Evolutionary conservation across 83 land plant species (phyloP), one percentile per base, ranked within the genome.

Genomic region (Thuja plicata): DNA sequence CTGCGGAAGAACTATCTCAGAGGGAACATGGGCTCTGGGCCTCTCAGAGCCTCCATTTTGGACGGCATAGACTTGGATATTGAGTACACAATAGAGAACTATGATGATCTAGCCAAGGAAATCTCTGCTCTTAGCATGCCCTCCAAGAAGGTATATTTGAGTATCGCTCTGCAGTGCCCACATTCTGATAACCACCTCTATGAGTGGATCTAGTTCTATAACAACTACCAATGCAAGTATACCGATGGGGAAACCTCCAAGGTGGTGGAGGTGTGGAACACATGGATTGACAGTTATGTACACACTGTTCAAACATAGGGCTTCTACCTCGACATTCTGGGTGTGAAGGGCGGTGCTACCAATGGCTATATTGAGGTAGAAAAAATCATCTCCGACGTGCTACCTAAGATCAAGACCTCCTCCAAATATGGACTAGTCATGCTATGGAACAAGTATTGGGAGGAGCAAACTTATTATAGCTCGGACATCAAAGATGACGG

Each of bases 61-160:
- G 93, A 93, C 38, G 94, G 92, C 70, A 77, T 92, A 10, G 94
- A 94, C 85, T 89, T 94, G 62, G 91, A 89, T 88, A 92, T 92
- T 35, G 92, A 92, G 54, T 88, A 90, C 5, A 71, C 88, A 16
- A 74, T 77, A 17, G 12, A 40, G 41, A 55, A 89, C 81, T 90
- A 78, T 84, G 94, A 87, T 24, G 88, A 85, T 21, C 90, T 91
- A 0, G 92, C 90, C 17, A 79, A 86, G 89, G 57, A 0, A 0
- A 38, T 38, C 12, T 41, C 82, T 0, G 1, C 10, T 48, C 9
- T 8, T 9, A 48, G 52, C 55, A 45, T 8, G 0, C 0, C 48
- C 8, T 45, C 48, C 8, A 48, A 38, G 13, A 86, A 55, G 32
- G 57, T 48, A 3, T 78, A 54, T 71, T 45, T 90, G 17, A 77